Percentiles rank a stretch among this genome's conserved stretches.
Evolutionary conservation across 208 protist species (phyloP).

Genomic region (Trypanosoma theileri): DNA sequence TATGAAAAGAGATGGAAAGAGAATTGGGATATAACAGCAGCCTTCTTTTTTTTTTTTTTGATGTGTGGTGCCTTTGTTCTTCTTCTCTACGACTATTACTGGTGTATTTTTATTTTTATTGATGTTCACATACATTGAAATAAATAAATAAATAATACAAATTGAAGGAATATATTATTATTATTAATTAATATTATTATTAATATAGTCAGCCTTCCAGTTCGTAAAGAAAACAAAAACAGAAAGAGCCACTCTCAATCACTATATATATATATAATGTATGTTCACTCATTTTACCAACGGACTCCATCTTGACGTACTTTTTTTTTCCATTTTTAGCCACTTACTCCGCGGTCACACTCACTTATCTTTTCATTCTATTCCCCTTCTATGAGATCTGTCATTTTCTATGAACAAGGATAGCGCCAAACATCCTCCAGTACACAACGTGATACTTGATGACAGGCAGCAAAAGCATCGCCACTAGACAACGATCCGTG

Average conservation of each 20-base stretch:
- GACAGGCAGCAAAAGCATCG: slow-evolving; percentile 5
- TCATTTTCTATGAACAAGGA: slow-evolving; percentile 6
- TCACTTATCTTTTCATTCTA: neutral
- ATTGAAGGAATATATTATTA: neutral
- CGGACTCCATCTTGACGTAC: too few species aligned
- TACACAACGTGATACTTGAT: slow-evolving; percentile 18
- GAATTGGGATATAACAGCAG: too few species aligned
- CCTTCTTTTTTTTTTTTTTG: neutral
- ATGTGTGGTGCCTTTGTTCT: neutral
- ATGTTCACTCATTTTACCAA: too few species aligned
- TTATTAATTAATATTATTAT: too few species aligned
- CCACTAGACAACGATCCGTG: neutral
- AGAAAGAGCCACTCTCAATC: too few species aligned
- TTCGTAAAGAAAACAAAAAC: too few species aligned
- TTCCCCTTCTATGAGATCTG: neutral
- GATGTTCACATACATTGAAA: neutral
- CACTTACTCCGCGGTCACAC: too few species aligned
- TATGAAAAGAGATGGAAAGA: neutral
- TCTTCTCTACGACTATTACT: neutral
- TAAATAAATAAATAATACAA: slow-evolving; percentile 12
- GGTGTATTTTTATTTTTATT: neutral
- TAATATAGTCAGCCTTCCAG: too few species aligned
- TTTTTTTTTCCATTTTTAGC: too few species aligned
- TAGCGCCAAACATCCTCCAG: slow-evolving; percentile 25
- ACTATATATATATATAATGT: too few species aligned